Base-by-base conservation (phyloP, 2,329 filamentous ascomycete genomes). In the Trichoderma arundinaceum region DNA sequence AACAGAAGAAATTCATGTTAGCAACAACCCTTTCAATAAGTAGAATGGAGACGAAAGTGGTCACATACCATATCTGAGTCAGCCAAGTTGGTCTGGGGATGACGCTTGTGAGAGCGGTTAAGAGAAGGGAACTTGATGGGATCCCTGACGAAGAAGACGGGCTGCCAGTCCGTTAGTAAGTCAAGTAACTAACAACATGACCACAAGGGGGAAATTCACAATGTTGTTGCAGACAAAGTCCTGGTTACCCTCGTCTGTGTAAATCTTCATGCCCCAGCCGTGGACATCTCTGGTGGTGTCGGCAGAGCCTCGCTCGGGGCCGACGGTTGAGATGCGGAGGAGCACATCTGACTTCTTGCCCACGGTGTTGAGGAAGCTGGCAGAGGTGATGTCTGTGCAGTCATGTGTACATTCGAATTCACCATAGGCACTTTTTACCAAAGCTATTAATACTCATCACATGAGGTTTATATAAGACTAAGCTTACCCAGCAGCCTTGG, bases 301-400 rank as follows among this genome's bases (percentile, higher is more conserved):
- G 2, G 86, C 83, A 68, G 85, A 88, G 28, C 89, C 89, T 32
- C 85, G 81, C 53, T 84, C 88, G 4, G 87, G 86, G 13, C 87
- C 86, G n/a, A 91, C 89, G 3, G 89, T 91, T 0, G 87, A 90
- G 71, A 91, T 88, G 19, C 89, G 86, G n/a, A 87, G 78, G 59
- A 90, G 89, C 1, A 87, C 78, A 0, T 85, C 77, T 38, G 75
- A 75, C 72, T 84, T 85, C 69, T 84, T 86, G 0, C 84, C 85
- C n/a, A 83, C 74, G 1, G 74, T 75, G 53, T 73, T 82, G 7
- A 88, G 77, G 67, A 88, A 85, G 44, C 81, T 79, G 33, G 84
- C 83, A 65, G 87, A 80, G 4, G 82, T 81, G 60, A 86, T 79
- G 67, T 88, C 85, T 17, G 62, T 49, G 52, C 62, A 64, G 19